Conservation (phyloP, 2,329 filamentous ascomycete genomes). For the Cryphonectria nitschkei region DNA sequence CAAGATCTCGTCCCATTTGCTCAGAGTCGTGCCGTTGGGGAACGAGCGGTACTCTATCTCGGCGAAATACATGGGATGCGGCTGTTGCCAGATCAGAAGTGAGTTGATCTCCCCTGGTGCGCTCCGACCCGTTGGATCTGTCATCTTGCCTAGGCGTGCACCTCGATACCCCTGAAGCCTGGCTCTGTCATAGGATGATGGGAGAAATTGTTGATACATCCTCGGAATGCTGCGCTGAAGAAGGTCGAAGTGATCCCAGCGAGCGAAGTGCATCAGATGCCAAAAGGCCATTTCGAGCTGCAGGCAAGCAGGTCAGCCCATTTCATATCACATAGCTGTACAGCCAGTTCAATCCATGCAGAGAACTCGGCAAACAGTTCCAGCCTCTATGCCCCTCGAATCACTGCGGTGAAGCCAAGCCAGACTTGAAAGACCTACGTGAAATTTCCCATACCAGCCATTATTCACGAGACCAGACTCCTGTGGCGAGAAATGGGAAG, state of each 20-base stretch:
- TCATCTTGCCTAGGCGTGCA: constrained; percentile 58
- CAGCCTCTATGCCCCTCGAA: not conserved
- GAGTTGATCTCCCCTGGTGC: constrained; percentile 65
- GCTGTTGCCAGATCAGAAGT: constrained; percentile 65
- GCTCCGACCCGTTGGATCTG: constrained; percentile 56
- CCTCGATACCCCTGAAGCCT: constrained; percentile 46
- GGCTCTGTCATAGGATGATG: constrained; percentile 43
- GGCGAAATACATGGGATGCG: constrained; percentile 63
- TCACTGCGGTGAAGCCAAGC: not conserved
- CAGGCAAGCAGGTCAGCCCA: not conserved
- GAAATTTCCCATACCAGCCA: constrained; percentile 61
- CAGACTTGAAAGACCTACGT: constrained; percentile 36
- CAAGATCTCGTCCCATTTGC: constrained; percentile 57
- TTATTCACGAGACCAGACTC: constrained; percentile 54
- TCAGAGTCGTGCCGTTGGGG: constrained; percentile 47
- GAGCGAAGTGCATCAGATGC: constrained; percentile 55
- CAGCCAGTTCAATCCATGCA: not conserved
- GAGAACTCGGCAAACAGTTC: not conserved
- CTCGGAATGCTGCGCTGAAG: constrained; percentile 49
- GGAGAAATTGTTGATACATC: constrained; percentile 52
- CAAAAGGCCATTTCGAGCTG: constrained; percentile 58
- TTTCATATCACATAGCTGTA: not conserved
- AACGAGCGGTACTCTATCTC: constrained; percentile 56
- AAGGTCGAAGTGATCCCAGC: constrained; percentile 52
- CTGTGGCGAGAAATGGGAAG: constrained; percentile 52